A percentile compares a stretch with the other conserved stretches of the same genome.
Evolutionary conservation across 768 basidiomycete species (phyloP).

Genomic region (Auricularia auricula-judae): DNA sequence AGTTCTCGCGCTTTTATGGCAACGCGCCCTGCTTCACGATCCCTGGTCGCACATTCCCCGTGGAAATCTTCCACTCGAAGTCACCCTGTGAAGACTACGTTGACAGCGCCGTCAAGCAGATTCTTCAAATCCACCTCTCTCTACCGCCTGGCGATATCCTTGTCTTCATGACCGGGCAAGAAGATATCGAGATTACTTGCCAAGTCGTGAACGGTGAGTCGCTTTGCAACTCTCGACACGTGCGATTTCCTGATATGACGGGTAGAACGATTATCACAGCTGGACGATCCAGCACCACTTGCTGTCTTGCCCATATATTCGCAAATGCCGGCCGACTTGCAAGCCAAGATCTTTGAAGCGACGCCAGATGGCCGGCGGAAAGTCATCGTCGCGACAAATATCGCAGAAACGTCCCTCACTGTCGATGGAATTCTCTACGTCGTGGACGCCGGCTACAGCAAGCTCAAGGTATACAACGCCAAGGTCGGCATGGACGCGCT

Average conservation of each 20-base stretch:
- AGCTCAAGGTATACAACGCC: conserved; percentile 97
- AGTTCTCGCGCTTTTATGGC: conserved; percentile 95
- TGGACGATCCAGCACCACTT: conserved; percentile 82
- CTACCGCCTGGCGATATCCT: conserved; percentile 88
- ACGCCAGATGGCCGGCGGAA: conserved; percentile 91
- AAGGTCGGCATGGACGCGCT: conserved; percentile 99
- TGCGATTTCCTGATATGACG: not conserved
- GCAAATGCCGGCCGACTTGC: conserved; percentile 98
- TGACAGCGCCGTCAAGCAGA: conserved; percentile 95
- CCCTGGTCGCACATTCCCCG: conserved; percentile 90
- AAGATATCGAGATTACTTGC: conserved; percentile 96
- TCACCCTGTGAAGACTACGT: conserved; percentile 99
- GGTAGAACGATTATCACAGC: conserved; percentile 77
- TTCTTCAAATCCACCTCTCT: conserved; percentile 91
- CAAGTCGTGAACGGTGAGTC: conserved; percentile 76
- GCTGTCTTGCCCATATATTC: conserved; percentile 98
- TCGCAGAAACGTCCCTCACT: conserved; percentile 95
- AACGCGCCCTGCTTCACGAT: conserved; percentile 93
- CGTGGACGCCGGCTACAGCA: conserved; percentile 93
- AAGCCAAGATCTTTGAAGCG: conserved; percentile 95
- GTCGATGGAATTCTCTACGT: conserved; percentile 98
- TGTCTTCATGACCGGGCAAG: conserved; percentile 99
- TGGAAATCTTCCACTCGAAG: conserved; percentile 92
- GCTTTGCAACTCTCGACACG: conserved; percentile 6
- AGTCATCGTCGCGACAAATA: conserved; percentile 97